Evolutionary conservation across 2,329 filamentous ascomycete species (phyloP).

Genomic region (Alternaria rosae): DNA sequence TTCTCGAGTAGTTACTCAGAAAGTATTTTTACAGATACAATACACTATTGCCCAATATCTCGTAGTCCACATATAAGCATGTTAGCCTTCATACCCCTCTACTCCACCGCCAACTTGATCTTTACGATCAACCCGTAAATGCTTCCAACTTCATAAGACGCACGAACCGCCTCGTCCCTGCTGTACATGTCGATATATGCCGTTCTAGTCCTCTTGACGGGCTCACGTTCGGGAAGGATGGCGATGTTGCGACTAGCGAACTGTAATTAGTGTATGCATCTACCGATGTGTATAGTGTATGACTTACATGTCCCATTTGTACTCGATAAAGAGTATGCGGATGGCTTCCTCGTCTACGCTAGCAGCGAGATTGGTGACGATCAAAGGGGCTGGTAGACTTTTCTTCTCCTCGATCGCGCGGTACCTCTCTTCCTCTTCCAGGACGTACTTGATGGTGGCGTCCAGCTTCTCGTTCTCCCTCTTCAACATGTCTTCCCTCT

Average conservation of each 20-base stretch:
- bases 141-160: constrained; percentile 16
- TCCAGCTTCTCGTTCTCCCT: constrained; percentile 18
- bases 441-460: constrained; percentile 10
- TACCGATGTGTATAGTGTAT: too few species aligned
- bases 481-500: constrained; percentile 14
- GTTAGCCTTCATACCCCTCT: background rate
- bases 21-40: background rate
- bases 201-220: constrained; percentile 27
- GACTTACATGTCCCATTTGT: constrained; percentile 28
- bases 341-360: constrained; percentile 27
- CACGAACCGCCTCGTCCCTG: constrained; percentile 20
- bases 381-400: constrained; percentile 20
- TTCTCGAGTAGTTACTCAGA: background rate
- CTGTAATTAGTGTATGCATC: background rate
- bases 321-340: constrained; percentile 19
- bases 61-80: background rate
- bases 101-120: constrained; percentile 18
- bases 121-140: constrained; percentile 31
- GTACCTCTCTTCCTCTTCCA: constrained; percentile 19
- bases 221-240: constrained; percentile 25
- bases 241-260: constrained; percentile 25
- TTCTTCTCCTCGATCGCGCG: constrained; percentile 15
- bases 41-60: background rate
- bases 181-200: constrained; percentile 33
- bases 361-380: constrained; percentile 40